Percentiles rank a stretch among this genome's conserved stretches.
Evolutionary conservation across 2,329 filamentous ascomycete genomes (phyloP).

Genomic region (Trichoderma sp.): DNA sequence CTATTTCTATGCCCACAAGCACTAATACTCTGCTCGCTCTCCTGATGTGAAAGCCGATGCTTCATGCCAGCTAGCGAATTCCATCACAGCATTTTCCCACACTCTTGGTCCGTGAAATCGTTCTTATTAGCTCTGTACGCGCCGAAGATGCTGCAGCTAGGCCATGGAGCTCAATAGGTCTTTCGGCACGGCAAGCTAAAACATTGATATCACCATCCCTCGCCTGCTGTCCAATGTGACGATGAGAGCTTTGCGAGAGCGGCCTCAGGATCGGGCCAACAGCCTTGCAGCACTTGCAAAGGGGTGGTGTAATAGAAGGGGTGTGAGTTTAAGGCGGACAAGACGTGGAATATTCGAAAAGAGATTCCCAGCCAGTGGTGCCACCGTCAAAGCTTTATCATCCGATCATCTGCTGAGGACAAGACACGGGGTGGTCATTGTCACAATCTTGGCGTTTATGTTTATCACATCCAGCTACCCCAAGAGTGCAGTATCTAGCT

Average conservation of each 20-base stretch:
- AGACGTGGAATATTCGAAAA: neutral
- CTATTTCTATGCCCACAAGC: neutral
- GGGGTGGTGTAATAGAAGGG: neutral
- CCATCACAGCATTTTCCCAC: slow-evolving; percentile 7
- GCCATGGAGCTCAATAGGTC: neutral
- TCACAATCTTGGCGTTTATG: slow-evolving; percentile 16
- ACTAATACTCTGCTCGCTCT: neutral
- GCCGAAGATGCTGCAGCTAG: slow-evolving; percentile 4
- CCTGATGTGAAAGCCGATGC: slow-evolving; percentile 1
- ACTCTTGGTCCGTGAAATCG: neutral
- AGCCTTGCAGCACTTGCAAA: neutral
- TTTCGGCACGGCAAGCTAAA: neutral
- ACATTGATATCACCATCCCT: neutral
- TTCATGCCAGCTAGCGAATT: neutral
- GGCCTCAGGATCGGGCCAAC: neutral
- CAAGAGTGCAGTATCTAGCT: neutral
- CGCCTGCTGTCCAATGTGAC: neutral
- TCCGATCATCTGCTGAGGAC: slow-evolving; percentile 19
- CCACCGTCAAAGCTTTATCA: slow-evolving; percentile 2
- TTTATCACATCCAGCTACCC: neutral
- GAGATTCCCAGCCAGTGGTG: neutral
- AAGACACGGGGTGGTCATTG: neutral
- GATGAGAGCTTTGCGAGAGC: neutral
- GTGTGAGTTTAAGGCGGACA: neutral
- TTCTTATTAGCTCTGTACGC: slow-evolving; percentile 18